phyloP scores from a whole-genome alignment of 2,329 filamentous ascomycete species.

The Fusarium equiseti region DNA sequence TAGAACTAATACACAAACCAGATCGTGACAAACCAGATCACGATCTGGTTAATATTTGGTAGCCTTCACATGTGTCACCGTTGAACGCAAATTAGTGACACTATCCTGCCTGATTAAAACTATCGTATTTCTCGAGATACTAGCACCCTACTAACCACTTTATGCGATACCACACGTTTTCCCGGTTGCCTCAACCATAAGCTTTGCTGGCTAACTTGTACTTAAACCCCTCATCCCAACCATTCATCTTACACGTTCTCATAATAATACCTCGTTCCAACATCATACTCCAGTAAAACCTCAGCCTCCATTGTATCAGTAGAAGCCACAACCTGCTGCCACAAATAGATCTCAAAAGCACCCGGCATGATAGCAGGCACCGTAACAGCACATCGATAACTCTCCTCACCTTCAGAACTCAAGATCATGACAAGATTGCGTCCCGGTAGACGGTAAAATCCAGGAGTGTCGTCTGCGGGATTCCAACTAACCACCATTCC shows the following conservation, averaged over 20 bases:
- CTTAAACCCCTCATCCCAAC: no score
- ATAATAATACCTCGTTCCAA: slow-evolving; percentile 58
- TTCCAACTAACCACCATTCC: slow-evolving; percentile 58
- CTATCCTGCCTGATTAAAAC: neutral
- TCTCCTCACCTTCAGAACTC: slow-evolving; percentile 41
- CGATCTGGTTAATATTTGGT: neutral
- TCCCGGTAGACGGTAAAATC: slow-evolving; percentile 28
- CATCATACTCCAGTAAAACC: slow-evolving; percentile 59
- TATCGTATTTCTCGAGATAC: neutral
- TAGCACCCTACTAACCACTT: neutral
- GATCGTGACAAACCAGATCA: neutral
- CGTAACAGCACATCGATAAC: slow-evolving; percentile 55
- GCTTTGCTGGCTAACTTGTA: neutral
- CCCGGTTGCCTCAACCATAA: neutral
- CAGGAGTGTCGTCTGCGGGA: slow-evolving; percentile 26
- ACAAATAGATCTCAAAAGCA: slow-evolving; percentile 56
- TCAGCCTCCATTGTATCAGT: slow-evolving; percentile 55
- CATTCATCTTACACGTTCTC: slow-evolving; percentile 38
- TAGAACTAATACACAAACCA: slow-evolving; percentile 22
- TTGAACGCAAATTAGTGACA: neutral
- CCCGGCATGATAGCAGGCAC: slow-evolving; percentile 51
- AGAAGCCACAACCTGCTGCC: slow-evolving; percentile 53
- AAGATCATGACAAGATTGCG: slow-evolving; percentile 52
- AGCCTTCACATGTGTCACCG: neutral
- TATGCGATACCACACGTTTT: neutral